Conservation (phyloP, 495 filamentous ascomycete species). For the Podospora conica region DNA sequence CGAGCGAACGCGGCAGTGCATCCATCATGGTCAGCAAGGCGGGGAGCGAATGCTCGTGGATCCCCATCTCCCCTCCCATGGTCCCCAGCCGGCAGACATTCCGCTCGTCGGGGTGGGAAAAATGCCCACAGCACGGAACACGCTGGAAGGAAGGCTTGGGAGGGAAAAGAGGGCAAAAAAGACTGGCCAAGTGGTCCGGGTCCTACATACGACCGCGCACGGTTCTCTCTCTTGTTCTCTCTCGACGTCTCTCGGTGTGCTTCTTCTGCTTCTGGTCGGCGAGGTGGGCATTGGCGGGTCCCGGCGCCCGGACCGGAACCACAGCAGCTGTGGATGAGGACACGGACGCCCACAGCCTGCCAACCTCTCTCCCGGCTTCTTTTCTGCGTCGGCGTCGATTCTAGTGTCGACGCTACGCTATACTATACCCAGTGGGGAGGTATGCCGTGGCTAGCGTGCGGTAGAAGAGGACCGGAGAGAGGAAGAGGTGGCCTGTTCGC, state of each 20-base stretch:
- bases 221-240: background rate
- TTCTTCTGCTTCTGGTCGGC: background rate
- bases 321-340: background rate
- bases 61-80: background rate
- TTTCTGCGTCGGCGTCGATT: background rate
- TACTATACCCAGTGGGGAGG: background rate
- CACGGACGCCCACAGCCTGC: background rate
- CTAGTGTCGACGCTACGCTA: background rate
- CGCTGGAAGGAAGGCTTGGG: too few relatives aligned
- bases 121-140: background rate
- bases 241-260: background rate
- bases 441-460: too few relatives aligned
- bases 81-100: background rate
- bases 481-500: background rate
- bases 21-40: background rate
- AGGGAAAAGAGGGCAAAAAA: background rate
- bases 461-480: background rate
- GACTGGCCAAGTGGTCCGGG: background rate
- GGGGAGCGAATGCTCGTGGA: background rate
- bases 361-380: background rate
- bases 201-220: background rate
- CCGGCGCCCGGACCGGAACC: background rate
- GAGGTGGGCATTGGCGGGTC: background rate
- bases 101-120: background rate
- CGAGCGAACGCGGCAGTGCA: background rate